Percentiles rank a stretch among this genome's conserved stretches.
Evolutionary conservation across 2,329 filamentous ascomycete species (phyloP).

Genomic region (Keithomyces neogunnii): DNA sequence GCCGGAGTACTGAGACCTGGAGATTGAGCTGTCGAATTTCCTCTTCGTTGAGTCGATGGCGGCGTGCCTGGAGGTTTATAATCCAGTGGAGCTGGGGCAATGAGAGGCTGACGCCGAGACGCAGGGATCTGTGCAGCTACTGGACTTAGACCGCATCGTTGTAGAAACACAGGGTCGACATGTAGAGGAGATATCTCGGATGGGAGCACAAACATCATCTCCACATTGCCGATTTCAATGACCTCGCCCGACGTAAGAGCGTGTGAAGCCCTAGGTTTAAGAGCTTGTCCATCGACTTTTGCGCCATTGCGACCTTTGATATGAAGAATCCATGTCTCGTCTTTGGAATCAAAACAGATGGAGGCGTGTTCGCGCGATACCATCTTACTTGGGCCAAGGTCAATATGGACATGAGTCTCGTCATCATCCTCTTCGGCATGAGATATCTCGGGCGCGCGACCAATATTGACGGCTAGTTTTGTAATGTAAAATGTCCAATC

Average conservation of each 20-base stretch:
- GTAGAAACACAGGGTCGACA: slow-evolving; percentile 61
- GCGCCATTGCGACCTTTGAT: slow-evolving; percentile 91
- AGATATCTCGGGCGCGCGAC: slow-evolving; percentile 52
- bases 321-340: slow-evolving; percentile 70
- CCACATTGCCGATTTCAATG: slow-evolving; percentile 82
- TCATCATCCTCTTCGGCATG: slow-evolving; percentile 32
- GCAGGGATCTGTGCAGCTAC: slow-evolving; percentile 19
- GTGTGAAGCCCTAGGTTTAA: slow-evolving; percentile 59
- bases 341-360: slow-evolving; percentile 62
- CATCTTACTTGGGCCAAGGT: slow-evolving; percentile 76
- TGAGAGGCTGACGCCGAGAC: slow-evolving; percentile 34
- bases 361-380: slow-evolving; percentile 70
- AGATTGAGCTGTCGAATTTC: slow-evolving; percentile 18
- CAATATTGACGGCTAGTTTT: slow-evolving; percentile 67
- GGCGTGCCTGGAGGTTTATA: slow-evolving; percentile 55
- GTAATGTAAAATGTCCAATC: slow-evolving; percentile 83
- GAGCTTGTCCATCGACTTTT: slow-evolving; percentile 65
- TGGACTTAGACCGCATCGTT: slow-evolving; percentile 52
- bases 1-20: slow-evolving; percentile 27
- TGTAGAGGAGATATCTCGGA: slow-evolving; percentile 57
- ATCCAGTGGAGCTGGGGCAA: slow-evolving; percentile 52
- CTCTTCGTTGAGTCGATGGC: slow-evolving; percentile 31
- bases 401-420: slow-evolving; percentile 64
- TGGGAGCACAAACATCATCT: slow-evolving; percentile 99
- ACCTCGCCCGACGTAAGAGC: slow-evolving; percentile 78